These are phyloP conservation scores for Hypoxylon intermedium DNA, from an alignment of 495 filamentous ascomycete species.

Conservation along the genomic window DNA sequence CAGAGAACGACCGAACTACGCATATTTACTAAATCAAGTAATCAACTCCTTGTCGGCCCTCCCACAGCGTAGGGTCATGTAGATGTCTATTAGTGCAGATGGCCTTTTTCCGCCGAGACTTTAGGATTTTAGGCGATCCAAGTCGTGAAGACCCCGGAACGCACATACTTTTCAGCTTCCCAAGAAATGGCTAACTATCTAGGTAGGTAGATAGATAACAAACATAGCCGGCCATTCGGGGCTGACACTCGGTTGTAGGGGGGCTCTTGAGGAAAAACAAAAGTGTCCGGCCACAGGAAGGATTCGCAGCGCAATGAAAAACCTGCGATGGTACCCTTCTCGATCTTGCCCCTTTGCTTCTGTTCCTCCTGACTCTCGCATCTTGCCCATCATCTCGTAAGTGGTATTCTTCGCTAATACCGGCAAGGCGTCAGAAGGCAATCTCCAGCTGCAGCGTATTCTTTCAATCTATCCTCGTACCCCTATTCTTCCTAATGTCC, in stretches of 20 bases:
- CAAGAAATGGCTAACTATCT: neutral
- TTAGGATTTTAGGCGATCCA: neutral
- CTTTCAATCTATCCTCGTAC: neutral
- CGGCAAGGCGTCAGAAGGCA: neutral
- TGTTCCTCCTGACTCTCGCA: conserved; percentile 4
- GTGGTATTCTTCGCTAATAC: neutral
- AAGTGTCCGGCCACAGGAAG: neutral
- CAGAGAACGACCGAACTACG: neutral
- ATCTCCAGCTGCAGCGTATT: neutral
- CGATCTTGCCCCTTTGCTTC: neutral
- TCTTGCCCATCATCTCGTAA: conserved; percentile 1
- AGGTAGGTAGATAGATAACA: too few relatives aligned
- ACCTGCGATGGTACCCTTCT: neutral
- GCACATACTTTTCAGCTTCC: neutral
- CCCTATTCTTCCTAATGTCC: neutral
- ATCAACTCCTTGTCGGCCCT: neutral
- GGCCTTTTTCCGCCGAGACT: neutral
- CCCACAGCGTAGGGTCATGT: neutral
- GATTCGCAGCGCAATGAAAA: conserved; percentile 1
- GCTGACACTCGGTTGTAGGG: neutral
- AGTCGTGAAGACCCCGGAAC: neutral
- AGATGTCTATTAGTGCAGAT: neutral
- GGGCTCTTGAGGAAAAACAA: too few relatives aligned
- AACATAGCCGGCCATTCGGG: neutral
- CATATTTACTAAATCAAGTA: neutral